Evolutionary conservation across 1,284 basidiomycete genomes (phyloP).

Genomic region (Ustilago vetiveriae): DNA sequence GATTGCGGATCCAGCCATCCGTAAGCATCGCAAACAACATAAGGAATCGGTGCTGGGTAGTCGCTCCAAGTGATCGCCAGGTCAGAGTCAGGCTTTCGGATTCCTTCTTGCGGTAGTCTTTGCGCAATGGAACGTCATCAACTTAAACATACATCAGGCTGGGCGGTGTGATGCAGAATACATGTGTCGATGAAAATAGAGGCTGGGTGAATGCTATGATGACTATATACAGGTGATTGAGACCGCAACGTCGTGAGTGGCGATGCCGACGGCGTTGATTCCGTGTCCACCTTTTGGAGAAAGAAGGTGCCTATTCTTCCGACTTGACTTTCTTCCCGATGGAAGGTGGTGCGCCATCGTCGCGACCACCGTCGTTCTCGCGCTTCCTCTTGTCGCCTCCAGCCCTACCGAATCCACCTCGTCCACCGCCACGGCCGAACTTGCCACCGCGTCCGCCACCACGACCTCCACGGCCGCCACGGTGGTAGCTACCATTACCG

Average conservation of each 20-base stretch:
- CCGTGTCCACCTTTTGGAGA: too few relatives aligned
- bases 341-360: constrained; percentile 32
- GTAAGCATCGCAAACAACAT: constrained; percentile 38
- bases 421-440: constrained; percentile 60
- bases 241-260: too few relatives aligned
- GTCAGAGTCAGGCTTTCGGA: background rate
- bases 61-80: background rate
- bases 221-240: too few relatives aligned
- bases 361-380: constrained; percentile 19
- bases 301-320: constrained; percentile 18
- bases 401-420: constrained; percentile 59
- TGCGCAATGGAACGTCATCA: constrained; percentile 1
- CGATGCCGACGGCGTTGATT: too few relatives aligned
- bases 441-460: constrained; percentile 67
- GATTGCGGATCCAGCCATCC: constrained; percentile 45
- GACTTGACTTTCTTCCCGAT: constrained; percentile 48
- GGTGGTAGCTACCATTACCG: constrained; percentile 55
- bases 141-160: background rate
- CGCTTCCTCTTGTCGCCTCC: constrained; percentile 57
- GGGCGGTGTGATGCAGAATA: background rate
- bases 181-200: background rate
- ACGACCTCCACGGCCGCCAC: constrained; percentile 66
- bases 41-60: constrained; percentile 1
- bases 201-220: too few relatives aligned
- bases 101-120: too few relatives aligned